Base-by-base conservation (phyloP, 2,329 filamentous ascomycete species). In the Pseudogymnoascus sp. region DNA sequence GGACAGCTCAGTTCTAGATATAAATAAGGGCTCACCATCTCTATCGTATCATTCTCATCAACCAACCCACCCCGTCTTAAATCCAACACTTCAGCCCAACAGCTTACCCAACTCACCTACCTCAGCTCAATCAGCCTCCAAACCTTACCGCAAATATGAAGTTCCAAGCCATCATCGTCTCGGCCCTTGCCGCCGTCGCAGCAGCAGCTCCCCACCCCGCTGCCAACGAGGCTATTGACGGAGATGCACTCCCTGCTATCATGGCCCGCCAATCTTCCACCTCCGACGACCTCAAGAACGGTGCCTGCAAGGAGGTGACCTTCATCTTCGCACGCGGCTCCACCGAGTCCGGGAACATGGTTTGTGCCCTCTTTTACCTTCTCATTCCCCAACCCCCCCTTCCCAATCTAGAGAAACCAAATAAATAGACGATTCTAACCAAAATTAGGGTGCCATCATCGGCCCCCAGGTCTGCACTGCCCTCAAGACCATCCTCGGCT, bases 281-380 rank as follows among this genome's bases (percentile, higher is more conserved):
- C 59, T 61, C 56, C 1, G 65, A 66, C 15, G 67, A 68, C 19
- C 66, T 62, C 37, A 65, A 59, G 6, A 29, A 38, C 15, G 59
- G 64, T 23, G 67, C 64, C 7, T 80, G 78, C 70, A 73, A 71
- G 66, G 71, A 74, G 31, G 70, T 79, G 21, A 76, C 79, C 26
- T 77, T 82, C 60, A 77, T 81, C 56, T 82, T 78, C 65, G 78
- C 79, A 9, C 76, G 79, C 53, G 80, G 78, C 23, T 80, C 79
- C 11, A 77, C 75, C 13, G 80, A 82, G 66, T 67, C 71, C 6
- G 80, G 80, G n/a, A 80, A 81, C 69, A 76, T 82, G 69, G 78
- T 79, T 71, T 64, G 61, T 60, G 13, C 6, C 13, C 5, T 13
- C n/a, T 13, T 23, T 21, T 21, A 29, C 23, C 19, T 10, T 59